Evolutionary conservation across 768 basidiomycete genomes (phyloP).

Genomic region (Aureoboletus auriporus): DNA sequence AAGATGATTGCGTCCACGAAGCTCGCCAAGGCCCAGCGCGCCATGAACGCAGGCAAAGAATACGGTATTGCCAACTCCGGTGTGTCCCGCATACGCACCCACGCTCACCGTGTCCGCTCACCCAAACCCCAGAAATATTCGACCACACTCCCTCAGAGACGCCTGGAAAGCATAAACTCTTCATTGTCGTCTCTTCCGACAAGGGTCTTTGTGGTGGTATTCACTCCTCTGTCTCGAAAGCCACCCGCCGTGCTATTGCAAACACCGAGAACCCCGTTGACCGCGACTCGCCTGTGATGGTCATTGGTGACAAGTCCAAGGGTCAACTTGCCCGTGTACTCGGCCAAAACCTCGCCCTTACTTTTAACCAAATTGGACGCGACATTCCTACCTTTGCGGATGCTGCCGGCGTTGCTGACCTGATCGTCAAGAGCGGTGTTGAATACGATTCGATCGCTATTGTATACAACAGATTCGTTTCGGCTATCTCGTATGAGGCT

Average conservation of each 20-base stretch:
- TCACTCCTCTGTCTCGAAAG: constrained; percentile 94
- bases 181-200: constrained; percentile 94
- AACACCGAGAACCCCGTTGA: constrained; percentile 50
- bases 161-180: constrained; percentile 74
- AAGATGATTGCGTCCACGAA: constrained; percentile 99
- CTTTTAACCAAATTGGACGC: constrained; percentile 97
- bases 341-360: constrained; percentile 64
- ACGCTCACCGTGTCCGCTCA: not conserved
- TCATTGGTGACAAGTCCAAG: constrained; percentile 98
- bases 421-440: constrained; percentile 80
- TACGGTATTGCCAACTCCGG: constrained; percentile 92
- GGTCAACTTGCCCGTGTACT: constrained; percentile 74
- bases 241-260: constrained; percentile 68
- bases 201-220: constrained; percentile 99
- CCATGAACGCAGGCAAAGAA: constrained; percentile 86
- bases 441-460: constrained; percentile 83
- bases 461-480: constrained; percentile 83
- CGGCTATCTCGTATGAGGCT: constrained; percentile 89
- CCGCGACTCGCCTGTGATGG: constrained; percentile 66
- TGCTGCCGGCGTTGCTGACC: constrained; percentile 89
- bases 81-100: constrained; percentile 28
- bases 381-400: constrained; percentile 97
- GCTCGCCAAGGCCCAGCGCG: constrained; percentile 90
- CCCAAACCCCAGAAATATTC: constrained; percentile 69
- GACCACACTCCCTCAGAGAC: constrained; percentile 67